A percentile compares a stretch with the other conserved stretches of the same genome.
phyloP scores from a whole-genome alignment of 176 grass and related monocot species.

The Pharus latifolius region DNA sequence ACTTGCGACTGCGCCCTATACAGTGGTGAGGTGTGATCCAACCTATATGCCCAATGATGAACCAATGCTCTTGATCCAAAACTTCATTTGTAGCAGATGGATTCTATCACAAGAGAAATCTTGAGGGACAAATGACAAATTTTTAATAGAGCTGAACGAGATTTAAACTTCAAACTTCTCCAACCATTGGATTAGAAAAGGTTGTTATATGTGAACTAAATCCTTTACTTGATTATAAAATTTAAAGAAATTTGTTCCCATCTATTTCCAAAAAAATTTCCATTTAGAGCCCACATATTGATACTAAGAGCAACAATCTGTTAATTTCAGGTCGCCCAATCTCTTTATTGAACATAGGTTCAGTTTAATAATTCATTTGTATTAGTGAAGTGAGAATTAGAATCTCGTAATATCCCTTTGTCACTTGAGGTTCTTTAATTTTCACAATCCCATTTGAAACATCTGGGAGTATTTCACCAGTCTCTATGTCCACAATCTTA shows the following conservation, averaged over 20 bases:
- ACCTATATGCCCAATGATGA: slow-evolving; percentile 85
- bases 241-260: too few relatives aligned
- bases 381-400: background rate
- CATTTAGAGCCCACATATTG: background rate
- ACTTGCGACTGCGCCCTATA: slow-evolving; percentile 51
- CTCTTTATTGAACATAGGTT: slow-evolving; percentile 8
- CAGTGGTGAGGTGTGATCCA: slow-evolving; percentile 61
- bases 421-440: slow-evolving; percentile 79
- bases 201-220: background rate
- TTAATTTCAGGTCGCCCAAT: background rate
- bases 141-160: background rate
- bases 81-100: slow-evolving; percentile 44
- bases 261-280: background rate
- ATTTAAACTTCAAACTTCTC: background rate
- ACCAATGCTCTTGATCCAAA: slow-evolving; percentile 72
- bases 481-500: slow-evolving; percentile 65
- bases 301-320: background rate
- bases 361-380: background rate
- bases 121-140: background rate
- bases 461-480: slow-evolving; percentile 54
- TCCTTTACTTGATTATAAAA: background rate
- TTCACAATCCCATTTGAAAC: slow-evolving; percentile 86
- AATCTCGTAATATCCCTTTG: slow-evolving; percentile 99
- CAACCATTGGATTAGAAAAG: background rate
- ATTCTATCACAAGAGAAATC: slow-evolving; percentile 37